These are phyloP conservation scores for Protomyces pachydermus DNA, from an alignment of 1,139 yeast species.

Conservation along the genomic window DNA sequence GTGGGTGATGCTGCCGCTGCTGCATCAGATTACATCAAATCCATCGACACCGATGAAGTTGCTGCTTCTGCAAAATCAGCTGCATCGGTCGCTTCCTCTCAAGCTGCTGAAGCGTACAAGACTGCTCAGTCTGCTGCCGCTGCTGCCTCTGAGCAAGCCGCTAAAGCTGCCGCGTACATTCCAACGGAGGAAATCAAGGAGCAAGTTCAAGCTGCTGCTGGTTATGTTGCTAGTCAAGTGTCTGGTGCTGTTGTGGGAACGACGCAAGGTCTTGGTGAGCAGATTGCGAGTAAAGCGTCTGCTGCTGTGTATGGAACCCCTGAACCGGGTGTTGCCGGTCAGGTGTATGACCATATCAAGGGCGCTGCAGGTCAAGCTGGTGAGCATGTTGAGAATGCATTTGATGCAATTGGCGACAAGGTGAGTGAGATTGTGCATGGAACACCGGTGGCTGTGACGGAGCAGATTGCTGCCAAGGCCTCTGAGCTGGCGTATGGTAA, in stretches of 20 bases:
- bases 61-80: conserved; percentile 14
- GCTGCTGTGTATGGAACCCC: conserved; percentile 17
- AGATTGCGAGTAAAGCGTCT: conserved; percentile 11
- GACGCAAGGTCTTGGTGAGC: conserved; percentile 8
- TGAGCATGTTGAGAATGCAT: background rate
- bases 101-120: conserved; percentile 19
- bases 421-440: conserved; percentile 12
- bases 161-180: background rate
- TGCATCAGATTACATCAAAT: conserved; percentile 4
- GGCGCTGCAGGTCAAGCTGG: conserved; percentile 3
- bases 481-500: conserved; percentile 15
- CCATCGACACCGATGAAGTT: conserved; percentile 15
- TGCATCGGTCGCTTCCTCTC: conserved; percentile 9
- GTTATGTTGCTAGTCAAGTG: conserved; percentile 1
- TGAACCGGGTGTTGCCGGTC: background rate
- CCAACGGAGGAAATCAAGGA: conserved; percentile 8
- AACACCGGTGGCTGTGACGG: conserved; percentile 17
- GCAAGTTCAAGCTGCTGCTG: conserved; percentile 11
- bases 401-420: background rate
- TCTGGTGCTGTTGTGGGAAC: conserved; percentile 21
- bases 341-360: conserved; percentile 2
- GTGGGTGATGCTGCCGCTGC: conserved; percentile 18
- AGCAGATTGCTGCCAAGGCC: conserved; percentile 9
- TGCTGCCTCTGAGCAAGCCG: conserved; percentile 3
- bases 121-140: background rate